Percentiles rank a stretch among this genome's conserved stretches.
These are phyloP conservation scores for Podospora didyma DNA, from an alignment of 495 filamentous ascomycete species.

Conservation along the genomic window DNA sequence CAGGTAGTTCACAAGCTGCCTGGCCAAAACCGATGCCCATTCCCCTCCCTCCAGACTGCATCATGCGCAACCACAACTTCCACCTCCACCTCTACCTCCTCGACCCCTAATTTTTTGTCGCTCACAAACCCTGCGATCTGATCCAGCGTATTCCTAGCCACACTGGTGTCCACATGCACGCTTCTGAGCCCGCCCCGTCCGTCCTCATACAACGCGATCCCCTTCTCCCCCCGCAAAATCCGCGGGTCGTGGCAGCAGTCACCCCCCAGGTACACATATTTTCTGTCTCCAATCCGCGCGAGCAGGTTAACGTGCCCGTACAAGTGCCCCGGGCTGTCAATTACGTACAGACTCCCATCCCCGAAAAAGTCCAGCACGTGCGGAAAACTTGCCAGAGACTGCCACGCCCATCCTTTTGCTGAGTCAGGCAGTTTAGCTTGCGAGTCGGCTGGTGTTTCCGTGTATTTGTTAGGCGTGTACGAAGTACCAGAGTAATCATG, in stretches of 20 bases:
- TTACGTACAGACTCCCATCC: conserved; percentile 35
- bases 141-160: conserved; percentile 31
- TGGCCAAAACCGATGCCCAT: conserved; percentile 33
- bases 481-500: not conserved
- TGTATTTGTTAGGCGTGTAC: conserved; percentile 13
- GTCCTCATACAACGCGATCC: conserved; percentile 42
- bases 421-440: no score
- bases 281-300: conserved; percentile 17
- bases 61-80: conserved; percentile 48
- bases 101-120: not conserved
- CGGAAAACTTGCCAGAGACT: conserved; percentile 13
- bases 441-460: not conserved
- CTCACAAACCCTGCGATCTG: conserved; percentile 20
- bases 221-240: conserved; percentile 37
- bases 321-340: conserved; percentile 46
- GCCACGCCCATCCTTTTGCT: no score
- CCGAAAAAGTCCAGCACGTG: conserved; percentile 39
- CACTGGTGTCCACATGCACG: conserved; percentile 36
- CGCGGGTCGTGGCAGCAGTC: conserved; percentile 47
- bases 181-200: conserved; percentile 30
- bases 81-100: conserved; percentile 39
- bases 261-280: conserved; percentile 41
- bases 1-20: conserved; percentile 23
- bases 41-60: conserved; percentile 34
- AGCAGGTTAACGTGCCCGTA: conserved; percentile 48